A percentile compares a stretch with the other conserved stretches of the same genome.
Conservation (phyloP, 768 basidiomycete genomes). For the Hygrophorus russula region DNA sequence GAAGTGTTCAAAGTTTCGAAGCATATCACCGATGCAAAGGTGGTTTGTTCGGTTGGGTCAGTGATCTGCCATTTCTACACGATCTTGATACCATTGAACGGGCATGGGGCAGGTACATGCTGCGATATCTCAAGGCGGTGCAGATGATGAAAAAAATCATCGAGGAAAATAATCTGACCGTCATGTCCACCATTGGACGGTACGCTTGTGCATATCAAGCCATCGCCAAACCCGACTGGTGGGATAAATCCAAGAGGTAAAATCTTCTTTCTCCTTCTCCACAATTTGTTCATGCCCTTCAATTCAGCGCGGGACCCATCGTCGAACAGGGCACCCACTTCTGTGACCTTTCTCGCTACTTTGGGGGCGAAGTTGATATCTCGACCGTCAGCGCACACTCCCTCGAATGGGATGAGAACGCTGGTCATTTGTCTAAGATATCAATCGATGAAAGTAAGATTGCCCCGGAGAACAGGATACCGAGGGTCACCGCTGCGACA, state of each 20-base stretch:
- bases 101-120: constrained; percentile 59
- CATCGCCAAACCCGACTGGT: constrained; percentile 81
- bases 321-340: constrained; percentile 95
- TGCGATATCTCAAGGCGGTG: constrained; percentile 86
- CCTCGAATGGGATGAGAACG: constrained; percentile 85
- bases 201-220: constrained; percentile 84
- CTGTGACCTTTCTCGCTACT: constrained; percentile 93
- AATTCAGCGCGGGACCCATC: constrained; percentile 60
- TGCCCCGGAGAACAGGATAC: constrained; percentile 80
- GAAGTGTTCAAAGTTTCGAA: constrained; percentile 66
- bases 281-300: constrained; percentile 4
- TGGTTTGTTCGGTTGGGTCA: constrained; percentile 84
- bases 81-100: constrained; percentile 3
- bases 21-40: constrained; percentile 53
- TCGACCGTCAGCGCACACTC: constrained; percentile 73
- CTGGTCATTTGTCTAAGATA: constrained; percentile 76
- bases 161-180: constrained; percentile 84
- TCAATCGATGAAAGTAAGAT: constrained; percentile 78
- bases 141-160: constrained; percentile 97
- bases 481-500: constrained; percentile 84
- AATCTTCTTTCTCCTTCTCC: constrained; percentile 4
- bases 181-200: constrained; percentile 93
- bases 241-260: constrained; percentile 83
- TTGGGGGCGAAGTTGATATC: constrained; percentile 92
- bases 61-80: constrained; percentile 11